Evolutionary conservation across 2,329 filamentous ascomycete genomes (phyloP).

Genomic region (Berkeleyomyces rouxiae): DNA sequence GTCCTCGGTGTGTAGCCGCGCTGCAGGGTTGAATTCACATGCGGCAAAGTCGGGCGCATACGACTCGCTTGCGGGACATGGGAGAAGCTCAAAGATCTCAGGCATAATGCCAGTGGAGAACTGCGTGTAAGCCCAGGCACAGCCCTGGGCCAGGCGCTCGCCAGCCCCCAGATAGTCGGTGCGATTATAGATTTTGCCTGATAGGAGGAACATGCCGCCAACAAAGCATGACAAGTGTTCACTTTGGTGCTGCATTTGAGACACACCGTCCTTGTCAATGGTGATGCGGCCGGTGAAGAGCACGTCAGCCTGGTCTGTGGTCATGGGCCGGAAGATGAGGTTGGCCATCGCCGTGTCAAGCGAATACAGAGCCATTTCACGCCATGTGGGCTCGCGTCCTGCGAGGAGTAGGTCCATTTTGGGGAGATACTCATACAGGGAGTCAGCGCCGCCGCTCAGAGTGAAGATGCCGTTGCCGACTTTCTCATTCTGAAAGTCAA

Average conservation of each 20-base stretch:
- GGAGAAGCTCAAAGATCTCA: conserved; percentile 33
- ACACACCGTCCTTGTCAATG: not conserved
- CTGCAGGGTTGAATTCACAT: conserved; percentile 19
- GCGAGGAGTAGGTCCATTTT: conserved; percentile 51
- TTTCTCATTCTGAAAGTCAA: conserved; percentile 28
- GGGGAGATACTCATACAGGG: conserved; percentile 42
- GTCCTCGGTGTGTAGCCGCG: conserved; percentile 11
- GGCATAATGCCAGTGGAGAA: conserved; percentile 44
- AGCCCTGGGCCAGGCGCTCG: conserved; percentile 42
- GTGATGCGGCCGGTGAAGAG: conserved; percentile 36
- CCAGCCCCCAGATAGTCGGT: conserved; percentile 41
- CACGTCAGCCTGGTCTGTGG: conserved; percentile 42
- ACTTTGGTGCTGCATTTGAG: conserved; percentile 14
- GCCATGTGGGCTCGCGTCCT: conserved; percentile 43
- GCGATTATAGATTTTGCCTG: conserved; percentile 35
- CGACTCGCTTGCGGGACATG: conserved; percentile 25
- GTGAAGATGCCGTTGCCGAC: conserved; percentile 30
- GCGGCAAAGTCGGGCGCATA: conserved; percentile 12
- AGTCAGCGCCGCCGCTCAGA: conserved; percentile 37
- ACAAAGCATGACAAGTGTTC: conserved; percentile 47
- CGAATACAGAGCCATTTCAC: conserved; percentile 43
- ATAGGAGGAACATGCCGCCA: conserved; percentile 50
- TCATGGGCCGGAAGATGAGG: conserved; percentile 54
- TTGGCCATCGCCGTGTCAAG: conserved; percentile 43
- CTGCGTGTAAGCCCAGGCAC: conserved; percentile 42